phyloP scores from a whole-genome alignment of 2,329 filamentous ascomycete genomes.

The Akanthomyces dipterigenus region DNA sequence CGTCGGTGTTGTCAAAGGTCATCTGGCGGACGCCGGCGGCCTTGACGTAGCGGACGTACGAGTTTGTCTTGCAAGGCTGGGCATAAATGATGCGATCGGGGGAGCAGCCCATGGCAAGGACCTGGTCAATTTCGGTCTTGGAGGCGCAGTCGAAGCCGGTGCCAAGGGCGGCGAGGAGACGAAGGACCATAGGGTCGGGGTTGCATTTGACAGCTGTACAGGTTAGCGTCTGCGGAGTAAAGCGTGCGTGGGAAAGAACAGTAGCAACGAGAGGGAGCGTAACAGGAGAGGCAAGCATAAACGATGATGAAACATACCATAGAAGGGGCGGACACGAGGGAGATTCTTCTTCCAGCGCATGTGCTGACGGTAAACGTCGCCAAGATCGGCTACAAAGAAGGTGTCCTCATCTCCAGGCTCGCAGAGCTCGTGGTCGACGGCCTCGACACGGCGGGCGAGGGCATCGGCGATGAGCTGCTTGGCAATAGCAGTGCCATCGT shows the following conservation, averaged over 20 bases:
- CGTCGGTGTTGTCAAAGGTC: conserved; percentile 98
- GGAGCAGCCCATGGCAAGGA: conserved; percentile 74
- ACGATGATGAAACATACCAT: conserved; percentile 55
- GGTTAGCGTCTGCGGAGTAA: background rate
- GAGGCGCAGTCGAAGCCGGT: conserved; percentile 98
- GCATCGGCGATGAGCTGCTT: conserved; percentile 83
- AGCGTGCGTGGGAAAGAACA: no score
- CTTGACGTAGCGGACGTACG: conserved; percentile 87
- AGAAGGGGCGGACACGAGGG: conserved; percentile 89
- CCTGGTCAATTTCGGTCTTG: conserved; percentile 92
- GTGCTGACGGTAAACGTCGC: conserved; percentile 98
- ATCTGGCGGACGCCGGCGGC: conserved; percentile 86
- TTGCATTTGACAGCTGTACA: conserved; percentile 91
- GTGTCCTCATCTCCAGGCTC: conserved; percentile 92
- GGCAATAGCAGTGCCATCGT: conserved; percentile 40
- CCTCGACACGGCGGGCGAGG: conserved; percentile 76
- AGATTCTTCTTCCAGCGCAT: conserved; percentile 96
- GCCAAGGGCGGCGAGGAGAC: conserved; percentile 79
- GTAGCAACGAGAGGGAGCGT: no score
- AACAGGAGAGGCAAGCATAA: background rate
- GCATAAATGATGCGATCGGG: conserved; percentile 95
- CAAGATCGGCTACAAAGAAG: conserved; percentile 96
- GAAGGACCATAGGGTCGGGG: conserved; percentile 82
- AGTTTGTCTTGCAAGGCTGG: conserved; percentile 99
- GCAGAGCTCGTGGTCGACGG: conserved; percentile 80